A percentile compares a stretch with the other conserved stretches of the same genome.
Evolutionary conservation across 768 basidiomycete species (phyloP).

Genomic region (Trichaptum fuscoviolaceum): DNA sequence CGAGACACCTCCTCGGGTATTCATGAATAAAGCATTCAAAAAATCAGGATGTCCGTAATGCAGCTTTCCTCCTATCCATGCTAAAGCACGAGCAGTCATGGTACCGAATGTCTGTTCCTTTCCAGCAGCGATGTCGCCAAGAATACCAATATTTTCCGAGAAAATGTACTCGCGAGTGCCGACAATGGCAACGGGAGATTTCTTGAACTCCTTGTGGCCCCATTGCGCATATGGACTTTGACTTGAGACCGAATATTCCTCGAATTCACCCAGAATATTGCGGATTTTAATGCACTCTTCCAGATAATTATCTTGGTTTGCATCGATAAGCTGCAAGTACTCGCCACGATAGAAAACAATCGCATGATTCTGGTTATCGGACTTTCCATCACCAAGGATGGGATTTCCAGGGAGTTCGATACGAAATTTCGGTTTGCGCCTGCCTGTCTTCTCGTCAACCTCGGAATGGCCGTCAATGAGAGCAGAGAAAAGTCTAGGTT

Average conservation of each 20-base stretch:
- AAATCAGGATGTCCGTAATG: slow-evolving; percentile 99
- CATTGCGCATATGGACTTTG: slow-evolving; percentile 96
- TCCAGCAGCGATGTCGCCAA: slow-evolving; percentile 98
- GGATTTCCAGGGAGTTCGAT: slow-evolving; percentile 98
- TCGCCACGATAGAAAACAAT: slow-evolving; percentile 99
- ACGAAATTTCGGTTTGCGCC: slow-evolving; percentile 94
- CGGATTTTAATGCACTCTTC: slow-evolving; percentile 99
- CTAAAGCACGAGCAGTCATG: slow-evolving; percentile 88
- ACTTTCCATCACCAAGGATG: slow-evolving; percentile 98
- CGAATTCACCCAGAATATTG: slow-evolving; percentile 95
- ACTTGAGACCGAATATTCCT: slow-evolving; percentile 84
- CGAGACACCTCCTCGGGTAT: slow-evolving; percentile 95
- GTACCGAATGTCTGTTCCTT: slow-evolving; percentile 99
- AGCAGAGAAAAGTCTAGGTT: slow-evolving; percentile 84
- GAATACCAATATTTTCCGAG: slow-evolving; percentile 98
- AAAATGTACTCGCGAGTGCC: slow-evolving; percentile 99
- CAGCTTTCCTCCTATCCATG: slow-evolving; percentile 97
- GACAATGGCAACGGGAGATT: slow-evolving; percentile 91
- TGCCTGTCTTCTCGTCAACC: slow-evolving; percentile 80
- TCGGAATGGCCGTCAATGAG: slow-evolving; percentile 98
- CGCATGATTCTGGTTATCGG: slow-evolving; percentile 99
- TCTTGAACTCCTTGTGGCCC: slow-evolving; percentile 90
- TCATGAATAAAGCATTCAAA: slow-evolving; percentile 97
- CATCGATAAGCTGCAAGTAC: slow-evolving; percentile 98
- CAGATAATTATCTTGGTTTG: slow-evolving; percentile 99